Percentiles rank a stretch among this genome's conserved stretches.
Conservation (phyloP, 169 alveolate species). For the Theileria parva region DNA sequence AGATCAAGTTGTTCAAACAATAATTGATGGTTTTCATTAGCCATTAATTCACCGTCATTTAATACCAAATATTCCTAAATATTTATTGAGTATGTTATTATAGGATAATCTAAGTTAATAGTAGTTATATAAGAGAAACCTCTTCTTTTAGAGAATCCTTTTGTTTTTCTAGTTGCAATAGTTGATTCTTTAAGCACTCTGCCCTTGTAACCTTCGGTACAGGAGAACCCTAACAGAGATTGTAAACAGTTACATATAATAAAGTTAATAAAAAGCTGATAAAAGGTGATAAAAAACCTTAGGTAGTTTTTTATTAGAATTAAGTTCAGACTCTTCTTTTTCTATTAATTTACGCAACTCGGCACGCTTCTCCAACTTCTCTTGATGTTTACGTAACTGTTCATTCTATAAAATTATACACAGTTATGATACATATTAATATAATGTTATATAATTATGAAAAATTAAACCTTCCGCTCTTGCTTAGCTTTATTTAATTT, state of each 20-base stretch:
- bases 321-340: slow-evolving; percentile 57
- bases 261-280: too few species aligned
- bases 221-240: slow-evolving; percentile 26
- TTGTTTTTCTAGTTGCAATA: slow-evolving; percentile 41
- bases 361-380: slow-evolving; percentile 51
- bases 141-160: slow-evolving; percentile 44
- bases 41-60: slow-evolving; percentile 21
- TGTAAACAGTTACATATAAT: background rate
- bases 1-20: slow-evolving; percentile 42
- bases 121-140: slow-evolving; percentile 9
- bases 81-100: background rate
- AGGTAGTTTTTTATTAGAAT: slow-evolving; percentile 36
- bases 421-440: background rate
- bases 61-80: slow-evolving; percentile 20
- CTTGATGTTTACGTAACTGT: slow-evolving; percentile 59
- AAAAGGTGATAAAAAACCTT: slow-evolving; percentile 27
- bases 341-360: slow-evolving; percentile 56
- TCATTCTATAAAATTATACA: slow-evolving; percentile 40
- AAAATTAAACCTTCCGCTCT: slow-evolving; percentile 68
- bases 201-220: slow-evolving; percentile 65
- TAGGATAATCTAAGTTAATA: too few species aligned
- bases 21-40: slow-evolving; percentile 49
- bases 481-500: slow-evolving; percentile 71
- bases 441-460: background rate
- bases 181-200: slow-evolving; percentile 45